phyloP scores from a whole-genome alignment of 805 yeast species.

The Lachancea lanzarotensis region DNA sequence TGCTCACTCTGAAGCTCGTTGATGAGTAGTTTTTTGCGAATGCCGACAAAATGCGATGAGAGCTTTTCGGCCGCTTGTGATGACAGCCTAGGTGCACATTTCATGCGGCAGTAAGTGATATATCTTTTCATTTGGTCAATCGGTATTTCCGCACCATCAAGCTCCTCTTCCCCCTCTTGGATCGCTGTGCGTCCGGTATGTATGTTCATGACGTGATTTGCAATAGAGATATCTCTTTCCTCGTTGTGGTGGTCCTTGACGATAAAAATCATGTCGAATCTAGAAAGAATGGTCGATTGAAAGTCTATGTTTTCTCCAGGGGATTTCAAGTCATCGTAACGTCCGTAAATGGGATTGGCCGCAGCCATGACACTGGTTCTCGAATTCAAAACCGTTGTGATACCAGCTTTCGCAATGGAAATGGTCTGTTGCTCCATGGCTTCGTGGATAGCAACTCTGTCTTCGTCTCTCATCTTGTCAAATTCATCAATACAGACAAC shows the following conservation, averaged over 20 bases:
- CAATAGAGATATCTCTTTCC: slow-evolving; percentile 78
- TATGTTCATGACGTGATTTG: slow-evolving; percentile 89
- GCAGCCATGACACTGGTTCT: slow-evolving; percentile 96
- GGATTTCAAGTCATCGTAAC: slow-evolving; percentile 91
- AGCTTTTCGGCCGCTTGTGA: slow-evolving; percentile 85
- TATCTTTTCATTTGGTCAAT: slow-evolving; percentile 87
- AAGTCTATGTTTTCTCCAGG: slow-evolving; percentile 98
- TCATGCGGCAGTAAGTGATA: slow-evolving; percentile 80
- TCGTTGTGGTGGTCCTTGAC: slow-evolving; percentile 93
- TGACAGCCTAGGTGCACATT: slow-evolving; percentile 88
- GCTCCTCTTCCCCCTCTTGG: slow-evolving; percentile 44
- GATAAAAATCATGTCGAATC: slow-evolving; percentile 97
- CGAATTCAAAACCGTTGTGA: slow-evolving; percentile 91
- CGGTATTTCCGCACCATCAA: slow-evolving; percentile 71
- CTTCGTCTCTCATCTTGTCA: slow-evolving; percentile 98
- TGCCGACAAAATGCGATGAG: slow-evolving; percentile 86
- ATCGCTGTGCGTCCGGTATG: slow-evolving; percentile 66
- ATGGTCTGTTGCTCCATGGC: slow-evolving; percentile 99
- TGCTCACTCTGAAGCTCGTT: slow-evolving; percentile 78
- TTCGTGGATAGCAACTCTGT: slow-evolving; percentile 97
- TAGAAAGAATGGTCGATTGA: slow-evolving; percentile 91
- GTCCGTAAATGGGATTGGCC: slow-evolving; percentile 94
- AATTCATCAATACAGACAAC: slow-evolving; percentile 99
- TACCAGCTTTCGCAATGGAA: slow-evolving; percentile 98
- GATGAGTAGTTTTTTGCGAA: slow-evolving; percentile 73